Base-by-base conservation (phyloP, 2,329 filamentous ascomycete genomes). In the Calonectria pseudoreteaudii region DNA sequence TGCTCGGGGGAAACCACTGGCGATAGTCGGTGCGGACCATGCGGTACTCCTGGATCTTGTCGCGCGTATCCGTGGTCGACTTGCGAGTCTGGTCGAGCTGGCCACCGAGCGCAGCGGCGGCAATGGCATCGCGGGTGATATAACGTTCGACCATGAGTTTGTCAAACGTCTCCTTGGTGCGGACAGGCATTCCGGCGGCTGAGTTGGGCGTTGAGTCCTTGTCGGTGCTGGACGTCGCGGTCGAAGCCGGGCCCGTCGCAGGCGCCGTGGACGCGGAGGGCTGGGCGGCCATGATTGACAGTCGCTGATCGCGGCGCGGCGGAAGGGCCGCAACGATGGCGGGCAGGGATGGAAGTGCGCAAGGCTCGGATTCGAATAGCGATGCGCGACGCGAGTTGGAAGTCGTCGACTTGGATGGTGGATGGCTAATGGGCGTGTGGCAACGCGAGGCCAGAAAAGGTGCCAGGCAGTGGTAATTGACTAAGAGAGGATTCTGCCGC, bases 41-140 rank as follows among this genome's bases (percentile, higher is more conserved):
- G 72, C 91, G 88, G 87, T 96, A 95, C 82, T 95, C 93, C 74
- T 93, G 90, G 73, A 92, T 90, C 84, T 94, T 93, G 65, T 91
- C 88, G 77, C 91, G 91, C 85, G 93, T 93, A 77, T 91, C 88
- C 77, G 89, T 88, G 76, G 93, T 89, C 70, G 92, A 85, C 65
- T 89, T 87, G 75, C 91, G 89, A 68, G 88, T 88, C 44, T 89
- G 87, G 67, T 89, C 87, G 56, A 90, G 87, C 70, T 87, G 86
- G 66, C 88, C 85, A 68, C 86, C 86, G 60, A 91, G 84, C 72
- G 88, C 88, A 13, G 89, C 88, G 20, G 88, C 86, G 74, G 90
- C 89, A 75, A 91, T 83, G 80, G 87, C 86, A 80, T 92, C 90
- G 80, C 88, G 89, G 70, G 86, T 86, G 76, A 89, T 86, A 80